phyloP scores from a whole-genome alignment of 2,329 filamentous ascomycete species.

The Penicillium sp. region DNA sequence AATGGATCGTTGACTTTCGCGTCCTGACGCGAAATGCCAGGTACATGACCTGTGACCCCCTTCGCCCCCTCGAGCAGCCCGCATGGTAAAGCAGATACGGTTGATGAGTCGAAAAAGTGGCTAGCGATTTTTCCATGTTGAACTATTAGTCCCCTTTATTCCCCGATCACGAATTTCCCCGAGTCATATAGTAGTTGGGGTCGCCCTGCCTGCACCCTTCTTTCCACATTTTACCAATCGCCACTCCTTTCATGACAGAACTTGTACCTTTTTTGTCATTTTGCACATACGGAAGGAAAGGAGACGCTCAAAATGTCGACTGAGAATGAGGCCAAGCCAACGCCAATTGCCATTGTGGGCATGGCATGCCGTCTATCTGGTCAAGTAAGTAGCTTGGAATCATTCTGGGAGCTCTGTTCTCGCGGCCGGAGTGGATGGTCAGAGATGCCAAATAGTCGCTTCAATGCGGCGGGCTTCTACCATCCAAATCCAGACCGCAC shows the following conservation, averaged over 20 bases:
- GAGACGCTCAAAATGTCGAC: slow-evolving; percentile 5
- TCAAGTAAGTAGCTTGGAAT: slow-evolving; percentile 23
- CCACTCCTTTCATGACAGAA: neutral
- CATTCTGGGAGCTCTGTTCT: slow-evolving; percentile 28
- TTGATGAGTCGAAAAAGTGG: neutral
- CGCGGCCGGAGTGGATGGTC: slow-evolving; percentile 25
- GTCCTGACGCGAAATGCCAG: neutral
- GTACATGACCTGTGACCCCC: neutral
- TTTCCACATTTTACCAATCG: neutral
- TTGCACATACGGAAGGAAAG: slow-evolving; percentile 9
- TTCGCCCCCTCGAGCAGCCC: neutral
- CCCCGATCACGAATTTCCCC: neutral
- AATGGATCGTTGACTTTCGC: neutral
- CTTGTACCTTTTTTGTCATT: neutral
- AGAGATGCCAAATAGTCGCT: slow-evolving; percentile 23
- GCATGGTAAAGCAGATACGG: neutral
- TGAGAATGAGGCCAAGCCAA: slow-evolving; percentile 11
- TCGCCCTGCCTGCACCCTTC: neutral
- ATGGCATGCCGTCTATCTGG: slow-evolving; percentile 31
- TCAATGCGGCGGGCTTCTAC: slow-evolving; percentile 24
- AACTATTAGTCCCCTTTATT: neutral
- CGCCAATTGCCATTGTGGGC: slow-evolving; percentile 26
- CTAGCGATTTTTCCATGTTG: neutral
- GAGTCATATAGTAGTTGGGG: neutral
- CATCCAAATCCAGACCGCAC: slow-evolving; percentile 25